Base-by-base conservation (phyloP, 2,329 filamentous ascomycete species). In the Stagonosporopsis vannaccii region DNA sequence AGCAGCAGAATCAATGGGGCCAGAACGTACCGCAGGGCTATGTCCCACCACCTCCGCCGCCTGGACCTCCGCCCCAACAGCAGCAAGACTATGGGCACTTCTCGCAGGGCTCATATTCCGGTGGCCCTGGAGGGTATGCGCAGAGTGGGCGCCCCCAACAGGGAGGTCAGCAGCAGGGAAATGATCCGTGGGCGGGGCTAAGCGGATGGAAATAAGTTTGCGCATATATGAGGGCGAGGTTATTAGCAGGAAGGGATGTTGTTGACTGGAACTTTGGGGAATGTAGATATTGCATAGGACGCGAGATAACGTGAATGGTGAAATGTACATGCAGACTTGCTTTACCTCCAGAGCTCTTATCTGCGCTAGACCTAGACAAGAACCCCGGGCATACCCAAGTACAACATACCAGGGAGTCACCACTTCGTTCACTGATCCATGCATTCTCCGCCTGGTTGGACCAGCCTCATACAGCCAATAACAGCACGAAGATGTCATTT, bases 101-200 rank as follows among this genome's bases (percentile, higher is more conserved):
- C 46, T 17, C 39, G 8, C 82, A 84, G 4, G 82, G 82, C 4
- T 82, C 82, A 1, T 87, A 88, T 75, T 82, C 83, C 13, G 79
- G 48, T 32, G 66, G 63, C 9, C 55, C 81, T 45, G 72, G 72
- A 40, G 79, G 80, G 52, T 79, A 69, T 53, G 58, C 78, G n/a
- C 28, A 62, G 46, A 30, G 11, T 37, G 45, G 39, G 8, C 20
- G 43, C 3, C 49, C 67, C 33, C 69, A 69, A 53, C 71, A 72
- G 30, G 75, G 77, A 50, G 70, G 71, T 55, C 72, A 74, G 32
- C 51, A 58, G 28, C 76, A 78, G 61, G 72, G 75, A 59, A 65
- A 59, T 45, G 87, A 91, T 79, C 88, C 88, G 7, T 91, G 87
- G 87, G 87, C 87, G 15, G 88, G 88, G 4, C 73, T 91, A 63